Conservation (phyloP, 2,329 filamentous ascomycete species). For the Diplodia mutila region DNA sequence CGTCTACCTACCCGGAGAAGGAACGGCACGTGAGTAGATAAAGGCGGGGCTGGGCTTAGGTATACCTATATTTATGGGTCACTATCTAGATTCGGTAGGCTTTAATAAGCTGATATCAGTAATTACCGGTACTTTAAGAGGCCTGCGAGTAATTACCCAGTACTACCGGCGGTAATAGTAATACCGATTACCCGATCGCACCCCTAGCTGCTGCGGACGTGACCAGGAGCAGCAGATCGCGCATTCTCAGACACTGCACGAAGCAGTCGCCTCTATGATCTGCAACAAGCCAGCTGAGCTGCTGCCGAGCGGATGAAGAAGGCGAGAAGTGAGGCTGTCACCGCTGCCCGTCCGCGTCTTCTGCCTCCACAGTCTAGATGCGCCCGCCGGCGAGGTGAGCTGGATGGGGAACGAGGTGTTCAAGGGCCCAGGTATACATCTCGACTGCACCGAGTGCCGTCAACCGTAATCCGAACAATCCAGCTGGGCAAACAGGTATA, state of each 20-base stretch:
- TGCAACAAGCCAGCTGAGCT: constrained; percentile 2
- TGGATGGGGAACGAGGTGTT: background rate
- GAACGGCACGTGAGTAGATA: too few species aligned
- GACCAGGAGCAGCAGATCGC: constrained; percentile 1
- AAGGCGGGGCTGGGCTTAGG: too few species aligned
- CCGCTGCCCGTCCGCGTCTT: background rate
- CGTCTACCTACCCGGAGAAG: too few species aligned
- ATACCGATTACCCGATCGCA: too few species aligned
- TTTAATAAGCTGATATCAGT: too few species aligned
- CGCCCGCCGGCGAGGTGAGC: background rate
- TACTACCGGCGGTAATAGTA: too few species aligned
- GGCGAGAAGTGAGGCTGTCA: constrained; percentile 17
- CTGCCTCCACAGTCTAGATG: background rate
- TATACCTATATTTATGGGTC: too few species aligned
- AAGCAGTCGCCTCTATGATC: constrained; percentile 12
- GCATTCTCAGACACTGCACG: background rate
- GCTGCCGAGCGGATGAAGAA: background rate
- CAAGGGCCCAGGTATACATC: background rate
- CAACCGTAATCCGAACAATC: too few species aligned
- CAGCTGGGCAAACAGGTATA: background rate
- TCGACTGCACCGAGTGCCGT: too few species aligned
- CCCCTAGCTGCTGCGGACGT: constrained; percentile 6
- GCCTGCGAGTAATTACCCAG: too few species aligned
- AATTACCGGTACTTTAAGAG: too few species aligned
- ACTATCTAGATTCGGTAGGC: too few species aligned